These are phyloP conservation scores for Gelatoporia subvermispora DNA, from an alignment of 768 basidiomycete genomes.

Conservation along the genomic window DNA sequence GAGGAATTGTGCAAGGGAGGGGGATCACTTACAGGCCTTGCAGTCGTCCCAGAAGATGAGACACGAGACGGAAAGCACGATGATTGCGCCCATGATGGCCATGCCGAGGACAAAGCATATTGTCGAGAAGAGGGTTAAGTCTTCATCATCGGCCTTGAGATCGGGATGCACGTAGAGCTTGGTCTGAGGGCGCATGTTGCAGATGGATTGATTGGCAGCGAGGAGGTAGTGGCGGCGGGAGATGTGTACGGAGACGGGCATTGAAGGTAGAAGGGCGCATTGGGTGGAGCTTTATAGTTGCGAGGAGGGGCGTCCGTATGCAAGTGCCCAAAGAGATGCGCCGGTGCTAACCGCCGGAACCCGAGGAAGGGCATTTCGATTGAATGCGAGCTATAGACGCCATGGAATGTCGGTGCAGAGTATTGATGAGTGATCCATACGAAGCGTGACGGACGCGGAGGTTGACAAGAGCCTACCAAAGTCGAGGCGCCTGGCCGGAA, in stretches of 20 bases:
- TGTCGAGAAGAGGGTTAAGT: constrained; percentile 22
- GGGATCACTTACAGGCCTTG: constrained; percentile 13
- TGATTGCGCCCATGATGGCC: constrained; percentile 15
- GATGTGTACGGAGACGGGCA: background rate
- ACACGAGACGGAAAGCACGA: constrained; percentile 18
- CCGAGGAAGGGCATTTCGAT: no score
- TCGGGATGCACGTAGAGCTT: constrained; percentile 20
- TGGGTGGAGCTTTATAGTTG: no score
- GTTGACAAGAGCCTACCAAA: no score
- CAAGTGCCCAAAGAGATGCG: no score
- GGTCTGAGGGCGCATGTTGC: constrained; percentile 12
- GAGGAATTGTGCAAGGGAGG: background rate
- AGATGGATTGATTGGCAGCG: background rate
- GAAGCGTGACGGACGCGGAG: no score
- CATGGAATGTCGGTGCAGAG: no score
- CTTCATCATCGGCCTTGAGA: constrained; percentile 12
- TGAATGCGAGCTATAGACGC: no score
- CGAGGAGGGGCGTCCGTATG: no score
- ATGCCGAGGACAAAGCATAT: constrained; percentile 21
- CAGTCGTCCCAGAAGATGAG: constrained; percentile 20
- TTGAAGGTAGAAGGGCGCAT: background rate
- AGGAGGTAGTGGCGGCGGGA: background rate
- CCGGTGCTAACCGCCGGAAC: no score
- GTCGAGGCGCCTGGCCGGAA: no score
- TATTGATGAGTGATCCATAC: no score